Percentiles rank a stretch among this genome's conserved stretches.
Evolutionary conservation across 2,329 filamentous ascomycete species (phyloP).

Genomic region (Fusarium equiseti): DNA sequence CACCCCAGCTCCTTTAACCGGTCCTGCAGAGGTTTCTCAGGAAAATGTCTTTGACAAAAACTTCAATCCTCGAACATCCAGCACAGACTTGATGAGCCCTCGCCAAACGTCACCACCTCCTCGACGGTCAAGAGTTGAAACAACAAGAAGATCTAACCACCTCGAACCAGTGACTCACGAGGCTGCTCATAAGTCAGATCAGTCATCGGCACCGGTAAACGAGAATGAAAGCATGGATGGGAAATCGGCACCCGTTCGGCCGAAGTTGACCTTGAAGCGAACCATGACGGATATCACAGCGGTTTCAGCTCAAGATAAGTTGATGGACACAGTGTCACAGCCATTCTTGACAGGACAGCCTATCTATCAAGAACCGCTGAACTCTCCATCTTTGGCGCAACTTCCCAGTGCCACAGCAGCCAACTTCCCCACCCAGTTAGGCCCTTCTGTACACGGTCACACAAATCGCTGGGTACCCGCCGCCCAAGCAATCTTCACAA

Average conservation of each 20-base stretch:
- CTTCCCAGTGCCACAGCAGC: conserved; percentile 57
- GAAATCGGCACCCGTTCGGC: conserved; percentile 68
- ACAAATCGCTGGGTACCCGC: conserved; percentile 90
- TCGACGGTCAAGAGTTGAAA: conserved; percentile 36
- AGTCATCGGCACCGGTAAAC: conserved; percentile 67
- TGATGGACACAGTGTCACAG: conserved; percentile 86
- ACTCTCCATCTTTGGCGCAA: conserved; percentile 58
- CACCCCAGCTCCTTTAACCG: conserved; percentile 75
- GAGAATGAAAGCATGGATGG: conserved; percentile 66
- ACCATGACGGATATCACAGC: conserved; percentile 88
- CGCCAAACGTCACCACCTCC: conserved; percentile 52
- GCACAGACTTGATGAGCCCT: conserved; percentile 60
- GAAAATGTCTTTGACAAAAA: conserved; percentile 88
- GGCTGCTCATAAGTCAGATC: conserved; percentile 56
- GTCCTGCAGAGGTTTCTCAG: conserved; percentile 78
- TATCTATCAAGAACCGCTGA: conserved; percentile 52
- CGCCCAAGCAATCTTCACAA: conserved; percentile 97
- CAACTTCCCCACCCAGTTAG: conserved; percentile 61
- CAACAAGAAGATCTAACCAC: conserved; percentile 29
- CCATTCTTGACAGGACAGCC: conserved; percentile 72
- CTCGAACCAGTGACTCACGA: conserved; percentile 34
- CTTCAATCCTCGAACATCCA: conserved; percentile 71
- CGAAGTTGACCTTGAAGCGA: conserved; percentile 76
- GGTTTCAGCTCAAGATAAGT: conserved; percentile 80
- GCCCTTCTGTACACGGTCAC: conserved; percentile 81